Percentiles rank a stretch among this genome's conserved stretches.
Conservation (phyloP, 2,329 filamentous ascomycete genomes). For the Exophiala viscosa region DNA sequence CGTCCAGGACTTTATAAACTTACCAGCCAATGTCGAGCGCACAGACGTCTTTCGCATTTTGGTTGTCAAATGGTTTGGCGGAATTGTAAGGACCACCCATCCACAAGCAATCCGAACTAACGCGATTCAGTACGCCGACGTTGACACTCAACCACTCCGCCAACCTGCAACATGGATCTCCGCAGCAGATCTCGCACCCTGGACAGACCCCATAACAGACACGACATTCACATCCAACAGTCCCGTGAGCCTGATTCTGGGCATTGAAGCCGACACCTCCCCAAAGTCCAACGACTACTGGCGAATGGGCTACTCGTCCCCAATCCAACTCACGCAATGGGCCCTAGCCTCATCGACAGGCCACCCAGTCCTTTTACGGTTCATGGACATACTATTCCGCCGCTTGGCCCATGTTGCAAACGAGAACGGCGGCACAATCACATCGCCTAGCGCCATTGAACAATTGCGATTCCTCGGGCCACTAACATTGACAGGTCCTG, state of each 20-base stretch:
- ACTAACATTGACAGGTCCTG: constrained; percentile 32
- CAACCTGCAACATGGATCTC: constrained; percentile 31
- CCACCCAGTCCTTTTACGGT: constrained; percentile 31
- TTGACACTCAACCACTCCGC: constrained; percentile 33
- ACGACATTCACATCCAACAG: constrained; percentile 24
- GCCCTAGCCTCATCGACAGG: constrained; percentile 30
- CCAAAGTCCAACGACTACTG: constrained; percentile 31
- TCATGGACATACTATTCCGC: constrained; percentile 27
- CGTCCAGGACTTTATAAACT: constrained; percentile 22
- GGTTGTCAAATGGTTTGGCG: constrained; percentile 31
- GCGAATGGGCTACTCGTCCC: constrained; percentile 36
- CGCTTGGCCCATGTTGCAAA: constrained; percentile 14
- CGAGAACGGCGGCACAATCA: constrained; percentile 8
- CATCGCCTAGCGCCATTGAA: constrained; percentile 4
- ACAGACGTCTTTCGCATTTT: constrained; percentile 35
- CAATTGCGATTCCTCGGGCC: constrained; percentile 30
- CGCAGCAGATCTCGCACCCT: constrained; percentile 28
- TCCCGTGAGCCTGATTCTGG: constrained; percentile 30
- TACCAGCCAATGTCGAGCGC: constrained; percentile 31
- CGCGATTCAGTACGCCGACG: constrained; percentile 33
- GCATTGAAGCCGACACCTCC: constrained; percentile 33
- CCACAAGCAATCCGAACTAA: neutral
- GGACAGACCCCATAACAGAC: constrained; percentile 30
- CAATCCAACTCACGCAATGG: constrained; percentile 36
- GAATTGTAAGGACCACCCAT: constrained; percentile 8